Percentiles rank a stretch among this genome's conserved stretches.
Conservation (phyloP, 768 basidiomycete genomes). For the Porpolomopsis calyptriformis region DNA sequence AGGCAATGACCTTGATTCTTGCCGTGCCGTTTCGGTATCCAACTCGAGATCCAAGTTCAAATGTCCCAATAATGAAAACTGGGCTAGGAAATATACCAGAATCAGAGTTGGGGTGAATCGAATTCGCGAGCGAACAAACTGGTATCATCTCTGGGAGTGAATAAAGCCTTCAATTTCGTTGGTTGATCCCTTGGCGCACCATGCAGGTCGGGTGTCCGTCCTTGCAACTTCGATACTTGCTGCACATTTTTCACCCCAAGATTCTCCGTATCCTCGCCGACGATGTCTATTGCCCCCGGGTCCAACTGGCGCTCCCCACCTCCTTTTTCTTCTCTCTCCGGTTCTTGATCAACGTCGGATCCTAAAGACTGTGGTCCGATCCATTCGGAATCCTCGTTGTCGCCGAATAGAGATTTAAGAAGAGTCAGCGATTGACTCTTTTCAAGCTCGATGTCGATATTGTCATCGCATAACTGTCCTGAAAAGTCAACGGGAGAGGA, state of each 20-base stretch:
- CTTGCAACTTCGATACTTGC: conserved; percentile 8
- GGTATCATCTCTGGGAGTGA: conserved; percentile 58
- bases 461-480: conserved; percentile 8
- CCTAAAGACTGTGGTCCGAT: conserved; percentile 45
- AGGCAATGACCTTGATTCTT: conserved; percentile 4
- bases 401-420: conserved; percentile 43
- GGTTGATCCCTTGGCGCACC: conserved; percentile 1
- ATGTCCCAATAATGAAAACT: conserved; percentile 68
- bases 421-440: conserved; percentile 37
- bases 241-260: conserved; percentile 9
- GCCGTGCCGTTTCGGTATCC: conserved; percentile 40
- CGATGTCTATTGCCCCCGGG: neutral
- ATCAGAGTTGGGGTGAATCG: conserved; percentile 1
- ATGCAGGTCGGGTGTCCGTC: neutral
- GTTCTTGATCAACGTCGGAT: conserved; percentile 42
- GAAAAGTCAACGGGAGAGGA: neutral
- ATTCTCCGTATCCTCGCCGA: conserved; percentile 5
- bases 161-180: conserved; percentile 56
- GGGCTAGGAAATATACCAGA: conserved; percentile 27
- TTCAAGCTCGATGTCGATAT: conserved; percentile 31
- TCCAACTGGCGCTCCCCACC: conserved; percentile 1
- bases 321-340: neutral
- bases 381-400: conserved; percentile 42
- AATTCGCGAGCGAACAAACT: conserved; percentile 25
- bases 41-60: conserved; percentile 66